phyloP scores from a whole-genome alignment of 2,329 filamentous ascomycete genomes.

The Pseudogymnoascus sp. region DNA sequence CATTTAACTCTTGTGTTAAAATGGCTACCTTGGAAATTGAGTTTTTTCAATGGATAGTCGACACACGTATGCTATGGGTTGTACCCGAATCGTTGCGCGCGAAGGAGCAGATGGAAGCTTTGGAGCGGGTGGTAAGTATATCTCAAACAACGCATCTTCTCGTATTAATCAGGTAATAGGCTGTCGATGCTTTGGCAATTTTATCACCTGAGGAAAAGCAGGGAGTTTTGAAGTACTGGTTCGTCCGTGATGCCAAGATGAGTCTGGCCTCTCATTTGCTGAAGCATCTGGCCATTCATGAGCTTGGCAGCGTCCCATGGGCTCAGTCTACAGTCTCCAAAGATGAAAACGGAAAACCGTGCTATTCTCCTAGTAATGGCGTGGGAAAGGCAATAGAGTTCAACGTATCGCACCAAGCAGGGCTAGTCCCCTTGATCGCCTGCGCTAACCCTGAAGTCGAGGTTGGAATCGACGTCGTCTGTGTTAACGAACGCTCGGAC shows the following conservation, averaged over 20 bases:
- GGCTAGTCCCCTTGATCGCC: conserved; percentile 60
- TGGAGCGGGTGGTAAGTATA: background rate
- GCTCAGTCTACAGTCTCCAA: conserved; percentile 46
- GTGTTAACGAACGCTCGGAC: conserved; percentile 60
- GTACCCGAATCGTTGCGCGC: conserved; percentile 30
- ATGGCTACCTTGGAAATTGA: conserved; percentile 13
- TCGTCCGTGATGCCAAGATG: conserved; percentile 66
- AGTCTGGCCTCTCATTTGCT: conserved; percentile 62
- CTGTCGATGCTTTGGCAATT: conserved; percentile 44
- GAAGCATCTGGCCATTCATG: conserved; percentile 60
- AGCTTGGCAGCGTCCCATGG: conserved; percentile 53
- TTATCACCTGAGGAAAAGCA: conserved; percentile 47
- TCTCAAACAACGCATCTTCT: background rate
- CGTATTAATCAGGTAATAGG: conserved; percentile 32
- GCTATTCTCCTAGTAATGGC: conserved; percentile 27
- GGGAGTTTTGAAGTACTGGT: conserved; percentile 51
- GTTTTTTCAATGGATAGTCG: conserved; percentile 53
- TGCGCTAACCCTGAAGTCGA: conserved; percentile 30
- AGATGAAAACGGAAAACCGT: conserved; percentile 39
- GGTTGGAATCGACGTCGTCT: conserved; percentile 69
- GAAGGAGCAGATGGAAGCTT: conserved; percentile 30
- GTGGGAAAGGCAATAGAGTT: conserved; percentile 35
- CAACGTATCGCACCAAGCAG: conserved; percentile 72
- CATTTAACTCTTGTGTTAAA: background rate
- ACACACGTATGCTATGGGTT: conserved; percentile 52